Evolutionary conservation across 2,329 filamentous ascomycete species (phyloP).

Genomic region (Lizonia empirigonia): DNA sequence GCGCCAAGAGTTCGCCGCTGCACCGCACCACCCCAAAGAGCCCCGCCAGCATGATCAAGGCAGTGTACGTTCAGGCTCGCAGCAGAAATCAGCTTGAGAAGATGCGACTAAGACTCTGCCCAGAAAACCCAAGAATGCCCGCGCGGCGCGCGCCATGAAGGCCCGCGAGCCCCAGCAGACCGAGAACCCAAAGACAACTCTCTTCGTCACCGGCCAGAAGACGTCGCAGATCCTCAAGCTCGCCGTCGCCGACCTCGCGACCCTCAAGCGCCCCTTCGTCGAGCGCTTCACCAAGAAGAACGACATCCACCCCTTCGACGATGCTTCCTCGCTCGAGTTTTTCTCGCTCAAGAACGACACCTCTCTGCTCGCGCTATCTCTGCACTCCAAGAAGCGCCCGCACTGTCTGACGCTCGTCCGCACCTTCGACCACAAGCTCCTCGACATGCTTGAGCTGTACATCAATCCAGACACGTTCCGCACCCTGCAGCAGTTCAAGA

Average conservation of each 20-base stretch:
- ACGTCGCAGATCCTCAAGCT: conserved; percentile 84
- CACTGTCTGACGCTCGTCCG: conserved; percentile 84
- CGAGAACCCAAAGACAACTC: conserved; percentile 88
- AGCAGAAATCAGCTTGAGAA: fast-evolving
- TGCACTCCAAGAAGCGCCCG: conserved; percentile 91
- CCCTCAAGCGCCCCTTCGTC: conserved; percentile 81
- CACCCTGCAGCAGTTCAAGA: conserved; percentile 74
- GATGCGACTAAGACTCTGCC: conserved; percentile 4
- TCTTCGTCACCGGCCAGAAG: conserved; percentile 86
- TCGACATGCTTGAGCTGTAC: conserved; percentile 93
- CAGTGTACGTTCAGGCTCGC: conserved; percentile 29
- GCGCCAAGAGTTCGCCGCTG: conserved; percentile 5
- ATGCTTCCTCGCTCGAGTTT: conserved; percentile 86
- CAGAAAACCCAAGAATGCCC: conserved; percentile 77
- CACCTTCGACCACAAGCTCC: conserved; percentile 82
- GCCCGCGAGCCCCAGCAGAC: conserved; percentile 86
- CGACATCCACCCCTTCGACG: conserved; percentile 91
- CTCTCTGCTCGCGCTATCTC: conserved; percentile 81
- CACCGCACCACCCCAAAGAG: conserved; percentile 2
- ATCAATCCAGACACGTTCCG: conserved; percentile 77
- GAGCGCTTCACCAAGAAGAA: conserved; percentile 99
- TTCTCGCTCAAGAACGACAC: conserved; percentile 97
- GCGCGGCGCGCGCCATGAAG: conserved; percentile 92
- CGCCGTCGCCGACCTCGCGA: conserved; percentile 81
- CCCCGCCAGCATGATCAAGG: conserved; percentile 37